These are phyloP conservation scores for Phaeosphaeria sp. DNA, from an alignment of 2,329 filamentous ascomycete species.

Conservation along the genomic window DNA sequence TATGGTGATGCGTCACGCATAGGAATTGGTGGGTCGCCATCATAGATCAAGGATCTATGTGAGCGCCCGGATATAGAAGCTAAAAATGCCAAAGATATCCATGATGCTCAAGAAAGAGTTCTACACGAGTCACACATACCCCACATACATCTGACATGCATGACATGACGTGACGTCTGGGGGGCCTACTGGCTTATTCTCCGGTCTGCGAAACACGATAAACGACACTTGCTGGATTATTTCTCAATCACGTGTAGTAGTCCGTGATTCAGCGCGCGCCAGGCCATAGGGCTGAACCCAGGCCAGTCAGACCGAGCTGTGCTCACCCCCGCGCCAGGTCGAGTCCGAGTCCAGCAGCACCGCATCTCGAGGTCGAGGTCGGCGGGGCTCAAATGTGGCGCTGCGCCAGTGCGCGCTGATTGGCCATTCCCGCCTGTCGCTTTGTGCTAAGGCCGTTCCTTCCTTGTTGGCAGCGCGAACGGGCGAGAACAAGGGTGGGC, in stretches of 20 bases:
- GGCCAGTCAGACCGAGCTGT: too few species aligned
- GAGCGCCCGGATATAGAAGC: conserved; percentile 31
- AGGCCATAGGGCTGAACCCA: not conserved
- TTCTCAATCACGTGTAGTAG: not conserved
- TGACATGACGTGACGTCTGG: not conserved
- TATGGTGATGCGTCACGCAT: conserved; percentile 35
- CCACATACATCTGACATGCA: conserved; percentile 1
- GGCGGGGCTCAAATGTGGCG: not conserved
- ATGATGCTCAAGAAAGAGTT: conserved; percentile 22
- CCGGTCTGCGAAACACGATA: not conserved
- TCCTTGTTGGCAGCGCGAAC: not conserved
- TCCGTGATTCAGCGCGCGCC: not conserved
- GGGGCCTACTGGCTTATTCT: not conserved
- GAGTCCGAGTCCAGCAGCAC: not conserved
- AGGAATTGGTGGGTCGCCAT: conserved; percentile 24
- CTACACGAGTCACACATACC: not conserved
- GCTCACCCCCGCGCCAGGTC: too few species aligned
- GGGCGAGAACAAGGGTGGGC: not conserved
- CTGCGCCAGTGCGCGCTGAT: not conserved
- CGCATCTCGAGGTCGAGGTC: conserved; percentile 2
- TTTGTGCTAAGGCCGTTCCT: not conserved
- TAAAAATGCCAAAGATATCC: conserved; percentile 37
- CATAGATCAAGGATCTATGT: conserved; percentile 35
- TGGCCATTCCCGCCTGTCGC: not conserved
- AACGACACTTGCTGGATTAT: not conserved